These are phyloP conservation scores for Metschnikowia corniflorae DNA, from an alignment of 805 yeast genomes.

Conservation along the genomic window DNA sequence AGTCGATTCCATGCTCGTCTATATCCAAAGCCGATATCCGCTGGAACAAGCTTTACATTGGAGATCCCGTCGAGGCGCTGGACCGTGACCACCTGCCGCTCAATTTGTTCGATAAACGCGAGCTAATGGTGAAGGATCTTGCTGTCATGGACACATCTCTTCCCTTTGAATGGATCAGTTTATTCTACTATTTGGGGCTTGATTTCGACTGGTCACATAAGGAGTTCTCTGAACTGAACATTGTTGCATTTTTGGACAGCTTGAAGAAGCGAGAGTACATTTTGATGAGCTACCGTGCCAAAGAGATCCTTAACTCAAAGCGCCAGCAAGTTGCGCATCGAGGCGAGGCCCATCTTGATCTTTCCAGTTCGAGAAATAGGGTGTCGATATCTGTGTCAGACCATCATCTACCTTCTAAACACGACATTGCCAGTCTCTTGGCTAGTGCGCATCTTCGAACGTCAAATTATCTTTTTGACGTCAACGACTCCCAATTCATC, in stretches of 20 bases:
- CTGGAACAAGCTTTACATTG: conserved; percentile 39
- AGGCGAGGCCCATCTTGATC: neutral
- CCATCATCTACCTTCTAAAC: conserved; percentile 5
- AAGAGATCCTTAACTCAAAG: neutral
- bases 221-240: conserved; percentile 31
- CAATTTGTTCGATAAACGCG: conserved; percentile 19
- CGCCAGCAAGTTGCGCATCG: conserved; percentile 3
- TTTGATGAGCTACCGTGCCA: conserved; percentile 6
- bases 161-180: conserved; percentile 49
- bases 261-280: conserved; percentile 5
- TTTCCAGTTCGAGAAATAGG: neutral
- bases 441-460: conserved; percentile 4
- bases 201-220: conserved; percentile 49
- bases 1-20: conserved; percentile 39
- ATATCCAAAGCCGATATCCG: conserved; percentile 23
- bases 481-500: conserved; percentile 11
- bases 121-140: conserved; percentile 35
- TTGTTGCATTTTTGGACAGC: conserved; percentile 11
- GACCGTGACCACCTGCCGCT: conserved; percentile 6
- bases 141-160: conserved; percentile 35
- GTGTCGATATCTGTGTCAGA: neutral
- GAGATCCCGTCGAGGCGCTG: conserved; percentile 18
- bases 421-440: conserved; percentile 2
- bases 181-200: conserved; percentile 42
- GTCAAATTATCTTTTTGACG: conserved; percentile 15